phyloP scores from a whole-genome alignment of 139 green algal species.

The Chlorella sp. region DNA sequence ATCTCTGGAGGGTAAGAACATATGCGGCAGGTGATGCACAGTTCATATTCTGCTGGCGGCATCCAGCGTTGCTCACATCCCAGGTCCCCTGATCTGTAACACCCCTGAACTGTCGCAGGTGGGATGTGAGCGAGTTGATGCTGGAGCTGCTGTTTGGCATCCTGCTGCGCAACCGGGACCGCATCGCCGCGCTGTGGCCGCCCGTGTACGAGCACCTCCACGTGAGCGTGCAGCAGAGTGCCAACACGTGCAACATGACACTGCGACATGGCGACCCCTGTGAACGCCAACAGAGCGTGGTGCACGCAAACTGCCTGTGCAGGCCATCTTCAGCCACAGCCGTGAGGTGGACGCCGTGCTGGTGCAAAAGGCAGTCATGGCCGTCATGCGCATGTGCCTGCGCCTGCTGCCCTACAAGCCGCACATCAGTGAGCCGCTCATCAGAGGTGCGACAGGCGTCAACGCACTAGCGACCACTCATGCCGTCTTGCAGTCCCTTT shows the following conservation, averaged over 20 bases:
- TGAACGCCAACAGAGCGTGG: too few relatives aligned
- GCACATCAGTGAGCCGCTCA: slow-evolving; percentile 75
- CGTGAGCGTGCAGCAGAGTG: slow-evolving; percentile 17
- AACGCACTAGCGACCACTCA: too few relatives aligned
- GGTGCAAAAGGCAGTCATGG: slow-evolving; percentile 77
- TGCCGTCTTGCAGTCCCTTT: too few relatives aligned
- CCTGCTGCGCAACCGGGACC: slow-evolving; percentile 85
- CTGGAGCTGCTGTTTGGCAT: slow-evolving; percentile 86
- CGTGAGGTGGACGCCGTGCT: slow-evolving; percentile 34
- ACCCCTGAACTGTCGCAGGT: too few relatives aligned
- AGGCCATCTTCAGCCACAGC: slow-evolving; percentile 28
- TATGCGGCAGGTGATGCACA: too few relatives aligned
- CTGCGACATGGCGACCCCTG: too few relatives aligned
- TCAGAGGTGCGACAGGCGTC: too few relatives aligned
- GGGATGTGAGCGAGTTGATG: slow-evolving; percentile 73
- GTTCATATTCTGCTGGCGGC: too few relatives aligned
- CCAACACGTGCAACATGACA: too few relatives aligned
- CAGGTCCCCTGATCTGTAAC: too few relatives aligned
- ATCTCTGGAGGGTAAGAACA: slow-evolving; percentile 1
- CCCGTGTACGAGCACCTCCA: slow-evolving; percentile 70
- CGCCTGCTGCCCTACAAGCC: slow-evolving; percentile 85
- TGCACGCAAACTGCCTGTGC: too few relatives aligned
- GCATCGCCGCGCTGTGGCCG: slow-evolving; percentile 78
- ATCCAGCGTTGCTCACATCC: too few relatives aligned
- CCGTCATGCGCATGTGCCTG: slow-evolving; percentile 80